Conservation (phyloP, 2,329 filamentous ascomycete species). For the Endocalyx cinctus region DNA sequence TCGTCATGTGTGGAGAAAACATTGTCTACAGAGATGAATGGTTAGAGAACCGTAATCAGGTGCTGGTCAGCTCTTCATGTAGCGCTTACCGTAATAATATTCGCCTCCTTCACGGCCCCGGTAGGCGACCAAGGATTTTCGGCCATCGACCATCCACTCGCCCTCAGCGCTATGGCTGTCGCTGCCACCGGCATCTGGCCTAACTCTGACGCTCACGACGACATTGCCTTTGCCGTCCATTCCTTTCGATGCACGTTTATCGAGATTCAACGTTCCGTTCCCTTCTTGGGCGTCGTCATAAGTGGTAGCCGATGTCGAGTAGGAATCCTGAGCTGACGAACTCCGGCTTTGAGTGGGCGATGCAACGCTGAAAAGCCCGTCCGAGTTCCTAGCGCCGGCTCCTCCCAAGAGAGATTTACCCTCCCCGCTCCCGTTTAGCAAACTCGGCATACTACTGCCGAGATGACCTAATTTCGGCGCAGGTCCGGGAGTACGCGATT, state of each 20-base stretch:
- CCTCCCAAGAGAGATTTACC: conserved; percentile 65
- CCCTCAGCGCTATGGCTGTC: conserved; percentile 59
- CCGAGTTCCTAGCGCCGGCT: conserved; percentile 61
- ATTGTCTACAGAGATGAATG: conserved; percentile 63
- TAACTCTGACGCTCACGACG: conserved; percentile 87
- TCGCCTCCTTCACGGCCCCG: conserved; percentile 86
- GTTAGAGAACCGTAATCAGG: background rate
- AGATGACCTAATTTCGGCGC: conserved; percentile 50
- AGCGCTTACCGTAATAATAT: conserved; percentile 82
- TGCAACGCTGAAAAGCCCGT: conserved; percentile 69
- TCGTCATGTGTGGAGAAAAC: conserved; percentile 93
- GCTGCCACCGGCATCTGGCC: conserved; percentile 70
- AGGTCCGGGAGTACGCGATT: conserved; percentile 46
- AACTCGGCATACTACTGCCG: conserved; percentile 57
- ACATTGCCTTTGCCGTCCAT: conserved; percentile 87
- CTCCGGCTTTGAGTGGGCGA: conserved; percentile 86
- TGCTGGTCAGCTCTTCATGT: background rate
- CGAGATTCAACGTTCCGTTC: conserved; percentile 30
- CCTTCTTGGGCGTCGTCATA: conserved; percentile 73
- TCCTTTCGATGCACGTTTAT: conserved; percentile 48
- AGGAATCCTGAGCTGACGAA: conserved; percentile 88
- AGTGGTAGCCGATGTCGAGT: conserved; percentile 83
- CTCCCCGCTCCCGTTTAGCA: conserved; percentile 75
- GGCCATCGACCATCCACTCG: conserved; percentile 90
- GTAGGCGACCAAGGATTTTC: conserved; percentile 76